Conservation (phyloP, 345 rosid species). For the Populus ilicifolia region DNA sequence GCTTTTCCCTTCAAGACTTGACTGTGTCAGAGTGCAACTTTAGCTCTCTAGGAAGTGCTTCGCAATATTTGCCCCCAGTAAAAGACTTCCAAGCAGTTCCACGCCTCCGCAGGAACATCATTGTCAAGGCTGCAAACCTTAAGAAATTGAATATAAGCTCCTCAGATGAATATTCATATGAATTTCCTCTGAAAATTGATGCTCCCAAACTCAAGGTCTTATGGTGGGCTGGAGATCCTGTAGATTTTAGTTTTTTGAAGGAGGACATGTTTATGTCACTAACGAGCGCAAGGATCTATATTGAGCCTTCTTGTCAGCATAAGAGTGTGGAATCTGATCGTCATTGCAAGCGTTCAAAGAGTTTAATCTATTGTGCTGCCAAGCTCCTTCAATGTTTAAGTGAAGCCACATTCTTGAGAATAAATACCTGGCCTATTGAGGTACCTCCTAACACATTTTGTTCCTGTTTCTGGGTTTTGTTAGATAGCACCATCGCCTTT, state of each 20-base stretch:
- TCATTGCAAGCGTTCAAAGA: constrained; percentile 13
- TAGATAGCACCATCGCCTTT: not conserved
- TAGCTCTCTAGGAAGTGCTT: not conserved
- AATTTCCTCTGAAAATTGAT: constrained; percentile 5
- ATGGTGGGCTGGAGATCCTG: constrained; percentile 17
- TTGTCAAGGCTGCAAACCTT: not conserved
- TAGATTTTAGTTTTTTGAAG: constrained; percentile 10
- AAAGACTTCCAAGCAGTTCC: too few species aligned
- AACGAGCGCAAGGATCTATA: not conserved
- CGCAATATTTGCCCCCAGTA: not conserved
- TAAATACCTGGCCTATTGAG: constrained; percentile 21
- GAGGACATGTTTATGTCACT: not conserved
- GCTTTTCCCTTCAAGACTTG: not conserved
- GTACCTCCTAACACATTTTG: not conserved
- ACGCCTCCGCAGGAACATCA: not conserved
- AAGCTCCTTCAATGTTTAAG: constrained; percentile 11
- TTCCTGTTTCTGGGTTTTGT: not conserved
- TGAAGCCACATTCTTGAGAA: not conserved
- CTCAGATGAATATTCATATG: not conserved
- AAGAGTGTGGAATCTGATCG: constrained; percentile 2
- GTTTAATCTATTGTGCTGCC: constrained; percentile 14
- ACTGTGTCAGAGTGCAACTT: constrained; percentile 6
- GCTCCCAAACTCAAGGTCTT: constrained; percentile 2
- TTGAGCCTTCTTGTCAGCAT: constrained; percentile 17
- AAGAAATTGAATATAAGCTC: constrained; percentile 2